These are phyloP conservation scores for Helicocarpus griseus DNA, from an alignment of 2,329 filamentous ascomycete species.

Conservation along the genomic window DNA sequence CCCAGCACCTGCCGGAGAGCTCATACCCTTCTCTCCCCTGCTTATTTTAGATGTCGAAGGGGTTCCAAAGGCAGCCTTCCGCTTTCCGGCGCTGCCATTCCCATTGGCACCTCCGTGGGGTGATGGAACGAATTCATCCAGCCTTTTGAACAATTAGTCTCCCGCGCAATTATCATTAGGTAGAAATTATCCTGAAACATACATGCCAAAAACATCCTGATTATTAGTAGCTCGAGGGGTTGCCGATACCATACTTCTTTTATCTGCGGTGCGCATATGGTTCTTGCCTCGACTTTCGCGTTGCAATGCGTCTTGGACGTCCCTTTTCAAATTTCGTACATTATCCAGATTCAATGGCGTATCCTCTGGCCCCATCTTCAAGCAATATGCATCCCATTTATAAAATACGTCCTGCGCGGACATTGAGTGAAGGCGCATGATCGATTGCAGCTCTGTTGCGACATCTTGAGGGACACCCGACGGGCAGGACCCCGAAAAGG, in stretches of 20 bases:
- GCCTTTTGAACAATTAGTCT: conserved; percentile 28
- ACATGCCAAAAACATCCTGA: conserved; percentile 77
- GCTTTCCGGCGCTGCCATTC: conserved; percentile 41
- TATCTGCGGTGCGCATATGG: conserved; percentile 56
- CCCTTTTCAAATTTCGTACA: conserved; percentile 71
- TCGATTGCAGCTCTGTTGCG: conserved; percentile 70
- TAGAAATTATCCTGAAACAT: conserved; percentile 9
- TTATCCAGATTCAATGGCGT: conserved; percentile 60
- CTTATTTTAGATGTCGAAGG: conserved; percentile 34
- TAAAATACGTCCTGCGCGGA: conserved; percentile 81
- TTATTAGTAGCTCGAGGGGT: conserved; percentile 50
- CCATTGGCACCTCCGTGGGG: conserved; percentile 26
- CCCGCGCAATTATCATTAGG: background rate
- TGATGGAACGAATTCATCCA: conserved; percentile 61
- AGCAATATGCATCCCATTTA: conserved; percentile 98
- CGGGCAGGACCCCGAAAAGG: conserved; percentile 47
- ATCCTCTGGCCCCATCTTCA: conserved; percentile 82
- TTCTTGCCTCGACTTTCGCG: conserved; percentile 58
- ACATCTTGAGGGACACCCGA: conserved; percentile 64
- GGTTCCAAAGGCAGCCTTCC: conserved; percentile 43
- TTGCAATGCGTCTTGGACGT: conserved; percentile 75
- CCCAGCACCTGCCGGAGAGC: conserved; percentile 41
- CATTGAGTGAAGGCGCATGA: conserved; percentile 73
- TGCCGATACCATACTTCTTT: conserved; percentile 45
- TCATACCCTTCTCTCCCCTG: conserved; percentile 38